Percentiles rank a stretch among this genome's conserved stretches.
phyloP scores from a whole-genome alignment of 768 basidiomycete genomes.

The Trametes villosa region DNA sequence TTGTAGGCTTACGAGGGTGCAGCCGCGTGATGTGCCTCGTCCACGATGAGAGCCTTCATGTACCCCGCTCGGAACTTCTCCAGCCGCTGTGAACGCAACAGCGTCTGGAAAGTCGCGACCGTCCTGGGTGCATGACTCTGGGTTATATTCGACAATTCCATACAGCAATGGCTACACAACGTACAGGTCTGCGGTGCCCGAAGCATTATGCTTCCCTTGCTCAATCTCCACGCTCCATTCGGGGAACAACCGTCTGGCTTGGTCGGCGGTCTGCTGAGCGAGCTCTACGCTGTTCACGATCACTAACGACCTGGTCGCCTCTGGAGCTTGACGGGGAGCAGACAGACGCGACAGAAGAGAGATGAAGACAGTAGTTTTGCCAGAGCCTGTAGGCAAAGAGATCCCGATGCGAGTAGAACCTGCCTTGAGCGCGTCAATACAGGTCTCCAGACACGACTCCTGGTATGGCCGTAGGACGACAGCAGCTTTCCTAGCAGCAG shows the following conservation, averaged over 20 bases:
- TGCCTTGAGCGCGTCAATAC: conserved; percentile 65
- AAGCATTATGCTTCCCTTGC: conserved; percentile 81
- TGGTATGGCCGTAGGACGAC: conserved; percentile 82
- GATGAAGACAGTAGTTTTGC: conserved; percentile 93
- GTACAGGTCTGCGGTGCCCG: conserved; percentile 88
- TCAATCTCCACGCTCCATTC: conserved; percentile 88
- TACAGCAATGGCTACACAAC: conserved; percentile 35
- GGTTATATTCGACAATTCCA: neutral
- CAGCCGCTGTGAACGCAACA: conserved; percentile 64
- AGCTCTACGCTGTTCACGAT: conserved; percentile 91
- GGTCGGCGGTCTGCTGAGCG: conserved; percentile 81
- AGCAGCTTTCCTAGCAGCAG: neutral
- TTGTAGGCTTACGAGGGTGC: conserved; percentile 69
- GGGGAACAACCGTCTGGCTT: conserved; percentile 68
- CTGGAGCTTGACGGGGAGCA: conserved; percentile 45
- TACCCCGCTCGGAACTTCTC: conserved; percentile 71
- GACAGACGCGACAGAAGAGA: conserved; percentile 71
- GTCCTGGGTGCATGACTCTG: conserved; percentile 50
- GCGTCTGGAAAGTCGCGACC: conserved; percentile 88
- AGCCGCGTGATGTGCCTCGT: conserved; percentile 96
- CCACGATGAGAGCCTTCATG: conserved; percentile 81
- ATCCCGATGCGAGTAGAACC: conserved; percentile 82
- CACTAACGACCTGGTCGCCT: conserved; percentile 67
- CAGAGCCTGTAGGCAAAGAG: conserved; percentile 82
- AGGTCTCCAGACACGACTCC: conserved; percentile 76